Percentiles rank a stretch among this genome's conserved stretches.
Conservation (phyloP, 2,329 filamentous ascomycete species). For the Xylaria digitata region DNA sequence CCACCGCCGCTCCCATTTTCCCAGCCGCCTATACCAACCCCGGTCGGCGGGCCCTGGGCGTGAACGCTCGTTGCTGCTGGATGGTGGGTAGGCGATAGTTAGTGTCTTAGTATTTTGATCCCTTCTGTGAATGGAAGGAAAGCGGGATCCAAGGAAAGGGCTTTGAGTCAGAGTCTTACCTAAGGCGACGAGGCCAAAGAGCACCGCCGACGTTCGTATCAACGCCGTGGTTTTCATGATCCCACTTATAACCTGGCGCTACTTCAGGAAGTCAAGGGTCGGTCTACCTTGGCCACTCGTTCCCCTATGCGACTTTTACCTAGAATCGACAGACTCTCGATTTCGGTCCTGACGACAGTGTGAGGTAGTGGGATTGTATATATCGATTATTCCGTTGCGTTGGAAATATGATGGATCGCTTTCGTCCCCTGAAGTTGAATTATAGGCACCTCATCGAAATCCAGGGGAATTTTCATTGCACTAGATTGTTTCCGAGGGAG, state of each 20-base stretch:
- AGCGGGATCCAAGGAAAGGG: no score
- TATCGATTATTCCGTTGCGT: no score
- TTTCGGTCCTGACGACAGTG: no score
- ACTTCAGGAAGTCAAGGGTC: neutral
- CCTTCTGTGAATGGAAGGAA: neutral
- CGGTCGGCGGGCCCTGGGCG: constrained; percentile 21
- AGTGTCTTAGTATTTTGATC: neutral
- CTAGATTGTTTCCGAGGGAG: neutral
- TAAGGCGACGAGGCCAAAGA: constrained; percentile 27
- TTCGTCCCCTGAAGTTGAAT: constrained; percentile 15
- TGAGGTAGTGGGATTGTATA: no score
- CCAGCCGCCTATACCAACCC: constrained; percentile 7
- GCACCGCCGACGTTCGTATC: constrained; percentile 11
- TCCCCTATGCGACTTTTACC: neutral
- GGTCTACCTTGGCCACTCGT: neutral
- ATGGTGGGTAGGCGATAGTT: neutral
- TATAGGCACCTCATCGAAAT: no score
- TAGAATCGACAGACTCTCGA: neutral
- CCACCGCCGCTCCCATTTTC: neutral
- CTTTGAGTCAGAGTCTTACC: constrained; percentile 20
- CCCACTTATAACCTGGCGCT: neutral
- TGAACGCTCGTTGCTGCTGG: constrained; percentile 11
- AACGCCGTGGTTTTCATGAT: constrained; percentile 22
- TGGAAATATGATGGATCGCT: neutral
- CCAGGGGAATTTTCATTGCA: no score